These are phyloP conservation scores for Arthroderma sp. DNA, from an alignment of 2,329 filamentous ascomycete genomes.

Conservation along the genomic window DNA sequence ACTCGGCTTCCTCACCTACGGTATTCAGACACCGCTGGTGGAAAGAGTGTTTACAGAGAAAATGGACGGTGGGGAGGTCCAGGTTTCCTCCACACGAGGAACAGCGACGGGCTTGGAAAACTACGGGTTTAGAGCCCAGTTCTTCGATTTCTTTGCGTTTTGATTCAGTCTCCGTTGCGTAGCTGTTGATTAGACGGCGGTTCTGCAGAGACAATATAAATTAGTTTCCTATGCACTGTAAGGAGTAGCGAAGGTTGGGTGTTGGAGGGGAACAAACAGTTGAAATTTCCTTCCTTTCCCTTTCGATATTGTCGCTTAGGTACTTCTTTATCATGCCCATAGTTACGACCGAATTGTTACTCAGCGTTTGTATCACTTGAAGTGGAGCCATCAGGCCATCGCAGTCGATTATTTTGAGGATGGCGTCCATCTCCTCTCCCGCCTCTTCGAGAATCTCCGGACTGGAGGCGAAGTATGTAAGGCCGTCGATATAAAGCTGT, in stretches of 20 bases:
- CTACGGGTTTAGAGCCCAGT: slow-evolving; percentile 63
- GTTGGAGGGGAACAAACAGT: slow-evolving; percentile 24
- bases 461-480: slow-evolving; percentile 86
- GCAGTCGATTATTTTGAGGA: slow-evolving; percentile 75
- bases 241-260: not conserved
- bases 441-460: slow-evolving; percentile 70
- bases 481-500: slow-evolving; percentile 78
- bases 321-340: slow-evolving; percentile 98
- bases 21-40: slow-evolving; percentile 77
- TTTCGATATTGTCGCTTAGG: slow-evolving; percentile 72
- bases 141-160: slow-evolving; percentile 69
- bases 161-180: slow-evolving; percentile 67
- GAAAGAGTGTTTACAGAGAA: slow-evolving; percentile 93
- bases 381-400: slow-evolving; percentile 89
- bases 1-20: slow-evolving; percentile 57
- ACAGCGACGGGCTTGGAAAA: slow-evolving; percentile 85
- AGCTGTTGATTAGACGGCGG: slow-evolving; percentile 65
- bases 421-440: slow-evolving; percentile 66
- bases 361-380: slow-evolving; percentile 88
- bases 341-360: slow-evolving; percentile 67
- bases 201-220: slow-evolving; percentile 37
- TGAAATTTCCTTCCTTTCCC: slow-evolving; percentile 75
- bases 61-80: slow-evolving; percentile 85
- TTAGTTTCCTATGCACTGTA: slow-evolving; percentile 2
- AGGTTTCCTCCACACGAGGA: slow-evolving; percentile 64